Evolutionary conservation across 257 asterid genomes (phyloP).

Genomic region (Ehretia macrophylla): DNA sequence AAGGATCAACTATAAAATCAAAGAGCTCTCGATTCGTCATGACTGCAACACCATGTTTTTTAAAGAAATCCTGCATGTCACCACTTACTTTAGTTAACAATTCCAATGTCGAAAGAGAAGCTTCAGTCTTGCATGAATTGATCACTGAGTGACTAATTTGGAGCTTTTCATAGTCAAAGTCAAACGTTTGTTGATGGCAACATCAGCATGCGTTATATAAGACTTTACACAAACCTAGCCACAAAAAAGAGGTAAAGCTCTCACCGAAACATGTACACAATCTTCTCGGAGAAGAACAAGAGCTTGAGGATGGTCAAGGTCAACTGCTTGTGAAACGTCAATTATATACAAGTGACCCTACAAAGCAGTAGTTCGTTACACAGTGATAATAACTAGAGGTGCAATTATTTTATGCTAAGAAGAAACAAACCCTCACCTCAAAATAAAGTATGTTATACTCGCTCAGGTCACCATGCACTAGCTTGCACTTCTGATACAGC

Average conservation of each 20-base stretch:
- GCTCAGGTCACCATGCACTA: conserved; percentile 95
- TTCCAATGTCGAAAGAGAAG: too few species aligned
- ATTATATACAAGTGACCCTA: conserved; percentile 92
- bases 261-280: conserved; percentile 76
- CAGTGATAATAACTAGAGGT: background rate
- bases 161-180: too few species aligned
- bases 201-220: too few species aligned
- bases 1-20: conserved; percentile 85
- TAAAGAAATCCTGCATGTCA: conserved; percentile 72
- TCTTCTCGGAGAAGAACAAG: conserved; percentile 92
- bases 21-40: conserved; percentile 87
- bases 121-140: background rate
- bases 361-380: conserved; percentile 1
- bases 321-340: conserved; percentile 95
- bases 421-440: conserved; percentile 48
- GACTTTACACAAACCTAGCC: background rate
- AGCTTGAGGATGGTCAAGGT: conserved; percentile 96
- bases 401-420: background rate
- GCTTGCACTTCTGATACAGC: conserved; percentile 88
- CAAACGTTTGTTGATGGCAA: too few species aligned
- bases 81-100: conserved; percentile 2
- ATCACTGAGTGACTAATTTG: background rate
- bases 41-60: conserved; percentile 81
- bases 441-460: conserved; percentile 86
- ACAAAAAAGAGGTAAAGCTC: conserved; percentile 20